These are phyloP conservation scores for Apiospora marii DNA, from an alignment of 2,329 filamentous ascomycete genomes.

Conservation along the genomic window DNA sequence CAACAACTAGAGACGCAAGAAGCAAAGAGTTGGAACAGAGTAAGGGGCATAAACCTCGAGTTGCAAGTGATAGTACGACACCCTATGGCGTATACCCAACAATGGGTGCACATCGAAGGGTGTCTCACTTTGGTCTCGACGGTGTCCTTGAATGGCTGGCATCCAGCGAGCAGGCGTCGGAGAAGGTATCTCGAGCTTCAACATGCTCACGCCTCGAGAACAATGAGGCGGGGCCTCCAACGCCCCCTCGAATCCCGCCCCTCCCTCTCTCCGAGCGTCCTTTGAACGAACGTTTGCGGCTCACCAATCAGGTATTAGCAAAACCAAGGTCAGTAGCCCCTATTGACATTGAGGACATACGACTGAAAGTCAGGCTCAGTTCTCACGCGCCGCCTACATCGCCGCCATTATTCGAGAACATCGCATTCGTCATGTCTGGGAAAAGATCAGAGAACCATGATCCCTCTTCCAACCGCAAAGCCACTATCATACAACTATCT, in stretches of 20 bases:
- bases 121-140: conserved; percentile 25
- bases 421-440: conserved; percentile 36
- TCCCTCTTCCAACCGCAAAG: conserved; percentile 37
- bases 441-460: conserved; percentile 28
- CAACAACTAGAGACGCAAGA: conserved; percentile 29
- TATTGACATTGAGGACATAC: not conserved
- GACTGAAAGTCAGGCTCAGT: not conserved
- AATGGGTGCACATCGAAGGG: conserved; percentile 17
- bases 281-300: not conserved
- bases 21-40: conserved; percentile 14
- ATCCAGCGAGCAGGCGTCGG: not conserved
- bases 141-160: conserved; percentile 25
- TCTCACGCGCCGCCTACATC: not conserved
- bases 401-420: conserved; percentile 35
- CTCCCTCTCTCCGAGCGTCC: not conserved
- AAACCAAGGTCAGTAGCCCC: not conserved
- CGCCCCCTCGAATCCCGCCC: not conserved
- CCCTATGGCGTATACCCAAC: conserved; percentile 27
- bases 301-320: not conserved
- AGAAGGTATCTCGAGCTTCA: not conserved
- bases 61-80: conserved; percentile 17
- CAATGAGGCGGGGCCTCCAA: not conserved
- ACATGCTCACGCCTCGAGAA: not conserved
- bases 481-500: conserved; percentile 38
- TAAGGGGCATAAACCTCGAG: conserved; percentile 4